Evolutionary conservation across 176 grass and related monocot species (phyloP).

Genomic region (Ensete glaucum): DNA sequence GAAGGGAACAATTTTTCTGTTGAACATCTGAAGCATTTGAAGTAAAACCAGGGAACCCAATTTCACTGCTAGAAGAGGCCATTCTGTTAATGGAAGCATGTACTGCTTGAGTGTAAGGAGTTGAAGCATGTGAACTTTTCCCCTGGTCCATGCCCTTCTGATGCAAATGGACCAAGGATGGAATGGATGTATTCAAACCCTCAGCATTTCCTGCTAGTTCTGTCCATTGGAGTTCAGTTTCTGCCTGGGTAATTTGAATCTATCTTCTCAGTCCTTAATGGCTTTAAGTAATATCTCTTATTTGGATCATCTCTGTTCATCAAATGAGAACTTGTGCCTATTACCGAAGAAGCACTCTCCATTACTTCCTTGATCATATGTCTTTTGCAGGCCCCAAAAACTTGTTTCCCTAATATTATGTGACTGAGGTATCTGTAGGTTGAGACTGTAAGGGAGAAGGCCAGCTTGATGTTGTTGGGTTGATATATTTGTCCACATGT

Average conservation of each 20-base stretch:
- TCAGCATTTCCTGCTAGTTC: constrained; percentile 30
- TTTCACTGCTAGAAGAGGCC: constrained; percentile 24
- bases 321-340: constrained; percentile 6
- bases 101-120: constrained; percentile 32
- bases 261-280: constrained; percentile 20
- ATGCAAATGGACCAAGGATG: constrained; percentile 44
- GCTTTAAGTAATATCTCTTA: background rate
- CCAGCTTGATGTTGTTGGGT: constrained; percentile 13
- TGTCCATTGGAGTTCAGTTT: constrained; percentile 37
- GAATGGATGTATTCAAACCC: constrained; percentile 24
- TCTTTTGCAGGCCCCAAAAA: constrained; percentile 16
- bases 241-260: constrained; percentile 30
- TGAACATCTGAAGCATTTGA: constrained; percentile 45
- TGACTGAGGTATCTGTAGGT: constrained; percentile 18
- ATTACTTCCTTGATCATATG: constrained; percentile 7
- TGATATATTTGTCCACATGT: constrained; percentile 28
- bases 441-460: background rate
- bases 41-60: constrained; percentile 48
- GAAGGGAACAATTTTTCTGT: constrained; percentile 60
- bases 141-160: constrained; percentile 13
- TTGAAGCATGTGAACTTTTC: constrained; percentile 24
- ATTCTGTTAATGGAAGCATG: constrained; percentile 31
- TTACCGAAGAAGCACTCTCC: constrained; percentile 10
- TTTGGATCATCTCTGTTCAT: constrained; percentile 22
- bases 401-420: background rate